These are phyloP conservation scores for Suillus ampliporus DNA, from an alignment of 768 basidiomycete genomes.

Conservation along the genomic window DNA sequence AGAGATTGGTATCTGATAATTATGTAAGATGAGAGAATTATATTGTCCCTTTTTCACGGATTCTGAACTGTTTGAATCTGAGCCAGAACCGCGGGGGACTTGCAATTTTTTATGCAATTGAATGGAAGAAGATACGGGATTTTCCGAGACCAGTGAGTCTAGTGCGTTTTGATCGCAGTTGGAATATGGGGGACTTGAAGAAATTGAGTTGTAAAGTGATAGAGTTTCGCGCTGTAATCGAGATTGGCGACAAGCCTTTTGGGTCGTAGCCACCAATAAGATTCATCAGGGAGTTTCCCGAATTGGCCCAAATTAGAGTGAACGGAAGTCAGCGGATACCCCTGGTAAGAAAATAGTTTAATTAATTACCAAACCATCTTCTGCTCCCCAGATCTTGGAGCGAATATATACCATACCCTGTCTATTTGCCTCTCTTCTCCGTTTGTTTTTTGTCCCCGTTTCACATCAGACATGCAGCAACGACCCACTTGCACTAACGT, in stretches of 20 bases:
- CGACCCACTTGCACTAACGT: conserved; percentile 70
- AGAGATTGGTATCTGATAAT: conserved; percentile 21
- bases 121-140: conserved; percentile 11
- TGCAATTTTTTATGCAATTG: conserved; percentile 17
- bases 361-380: conserved; percentile 45
- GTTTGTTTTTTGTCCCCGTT: conserved; percentile 16
- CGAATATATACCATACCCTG: conserved; percentile 35
- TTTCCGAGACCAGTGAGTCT: conserved; percentile 7
- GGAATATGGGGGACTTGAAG: conserved; percentile 24
- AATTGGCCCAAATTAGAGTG: conserved; percentile 32
- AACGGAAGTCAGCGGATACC: conserved; percentile 22
- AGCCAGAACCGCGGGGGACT: conserved; percentile 22
- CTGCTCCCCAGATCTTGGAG: conserved; percentile 37
- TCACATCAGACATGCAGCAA: conserved; percentile 57
- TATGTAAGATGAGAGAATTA: conserved; percentile 8
- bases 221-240: conserved; percentile 52
- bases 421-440: conserved; percentile 23
- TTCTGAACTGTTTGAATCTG: conserved; percentile 27
- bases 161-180: conserved; percentile 9
- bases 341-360: conserved; percentile 39
- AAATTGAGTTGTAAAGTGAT: conserved; percentile 59
- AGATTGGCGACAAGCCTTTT: conserved; percentile 50
- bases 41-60: conserved; percentile 5
- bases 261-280: conserved; percentile 45
- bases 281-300: conserved; percentile 36